phyloP scores from a whole-genome alignment of 1,139 yeast species.

The Ogataea hybrid region DNA sequence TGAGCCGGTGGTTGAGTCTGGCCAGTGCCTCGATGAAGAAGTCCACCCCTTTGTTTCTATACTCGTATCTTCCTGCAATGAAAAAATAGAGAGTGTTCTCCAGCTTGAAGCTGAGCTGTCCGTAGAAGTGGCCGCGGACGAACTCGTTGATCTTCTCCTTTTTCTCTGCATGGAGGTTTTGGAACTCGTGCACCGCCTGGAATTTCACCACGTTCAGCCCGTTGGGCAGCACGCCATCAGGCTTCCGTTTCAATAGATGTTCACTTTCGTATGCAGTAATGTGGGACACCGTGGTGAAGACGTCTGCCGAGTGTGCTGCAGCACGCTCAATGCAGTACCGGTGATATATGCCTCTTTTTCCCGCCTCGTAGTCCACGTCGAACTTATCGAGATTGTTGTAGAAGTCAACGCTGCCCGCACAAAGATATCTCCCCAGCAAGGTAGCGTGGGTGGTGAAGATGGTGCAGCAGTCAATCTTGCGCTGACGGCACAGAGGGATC shows the following conservation, averaged over 20 bases:
- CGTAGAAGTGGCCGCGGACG: slow-evolving; percentile 95
- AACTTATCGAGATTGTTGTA: slow-evolving; percentile 87
- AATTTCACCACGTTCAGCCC: slow-evolving; percentile 95
- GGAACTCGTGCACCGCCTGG: slow-evolving; percentile 97
- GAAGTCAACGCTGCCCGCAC: slow-evolving; percentile 96
- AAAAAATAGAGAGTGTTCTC: slow-evolving; percentile 93
- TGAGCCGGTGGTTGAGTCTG: slow-evolving; percentile 82
- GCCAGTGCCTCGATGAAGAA: slow-evolving; percentile 93
- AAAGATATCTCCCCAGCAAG: slow-evolving; percentile 85
- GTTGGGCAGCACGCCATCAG: slow-evolving; percentile 96
- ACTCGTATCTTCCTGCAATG: slow-evolving; percentile 97
- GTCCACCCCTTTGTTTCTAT: slow-evolving; percentile 95
- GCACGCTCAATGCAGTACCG: slow-evolving; percentile 96
- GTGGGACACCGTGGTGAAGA: slow-evolving; percentile 95
- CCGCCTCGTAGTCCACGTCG: slow-evolving; percentile 98
- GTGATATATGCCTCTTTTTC: slow-evolving; percentile 95
- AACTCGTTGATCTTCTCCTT: slow-evolving; percentile 93
- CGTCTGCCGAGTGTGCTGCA: slow-evolving; percentile 95
- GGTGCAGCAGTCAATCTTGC: slow-evolving; percentile 91
- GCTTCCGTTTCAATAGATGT: slow-evolving; percentile 89
- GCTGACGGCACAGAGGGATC: slow-evolving; percentile 84
- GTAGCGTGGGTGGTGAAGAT: slow-evolving; percentile 98
- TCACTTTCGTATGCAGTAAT: slow-evolving; percentile 95
- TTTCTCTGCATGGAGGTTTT: slow-evolving; percentile 87
- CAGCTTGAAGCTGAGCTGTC: slow-evolving; percentile 91